A percentile compares a stretch with the other conserved stretches of the same genome.
Evolutionary conservation across 2,329 filamentous ascomycete genomes (phyloP).

Genomic region (Pseudogymnoascus verrucosus): DNA sequence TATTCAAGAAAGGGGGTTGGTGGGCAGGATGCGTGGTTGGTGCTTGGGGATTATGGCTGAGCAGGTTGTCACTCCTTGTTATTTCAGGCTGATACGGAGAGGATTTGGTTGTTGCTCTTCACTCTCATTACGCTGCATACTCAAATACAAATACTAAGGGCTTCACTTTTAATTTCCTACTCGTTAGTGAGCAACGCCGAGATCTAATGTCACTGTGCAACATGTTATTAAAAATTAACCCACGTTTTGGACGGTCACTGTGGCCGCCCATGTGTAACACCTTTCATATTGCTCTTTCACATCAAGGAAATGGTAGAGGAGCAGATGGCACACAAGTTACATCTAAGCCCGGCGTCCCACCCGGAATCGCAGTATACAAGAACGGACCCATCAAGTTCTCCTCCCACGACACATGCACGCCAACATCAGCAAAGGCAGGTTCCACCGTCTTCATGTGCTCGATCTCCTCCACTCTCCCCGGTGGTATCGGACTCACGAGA

Average conservation of each 20-base stretch:
- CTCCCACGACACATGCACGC: neutral
- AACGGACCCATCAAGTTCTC: neutral
- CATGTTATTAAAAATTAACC: too few species aligned
- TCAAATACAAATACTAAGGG: too few species aligned
- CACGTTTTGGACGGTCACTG: too few species aligned
- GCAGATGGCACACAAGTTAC: neutral
- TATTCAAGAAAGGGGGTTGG: neutral
- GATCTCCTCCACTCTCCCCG: neutral
- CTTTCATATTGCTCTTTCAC: neutral
- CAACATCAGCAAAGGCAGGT: neutral
- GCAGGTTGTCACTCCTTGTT: neutral
- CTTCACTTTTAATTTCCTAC: neutral
- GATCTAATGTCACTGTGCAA: too few species aligned
- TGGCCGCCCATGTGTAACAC: too few species aligned
- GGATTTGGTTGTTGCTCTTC: neutral
- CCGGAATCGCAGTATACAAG: neutral
- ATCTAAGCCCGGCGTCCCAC: neutral
- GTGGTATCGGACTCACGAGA: neutral
- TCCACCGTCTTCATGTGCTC: neutral
- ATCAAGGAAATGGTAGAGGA: neutral
- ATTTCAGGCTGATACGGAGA: neutral
- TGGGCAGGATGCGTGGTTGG: neutral
- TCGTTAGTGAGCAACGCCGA: too few species aligned
- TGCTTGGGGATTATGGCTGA: neutral
- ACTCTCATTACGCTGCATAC: too few species aligned